Evolutionary conservation across 495 filamentous ascomycete species (phyloP).

Genomic region (Aspergillus indologenus): DNA sequence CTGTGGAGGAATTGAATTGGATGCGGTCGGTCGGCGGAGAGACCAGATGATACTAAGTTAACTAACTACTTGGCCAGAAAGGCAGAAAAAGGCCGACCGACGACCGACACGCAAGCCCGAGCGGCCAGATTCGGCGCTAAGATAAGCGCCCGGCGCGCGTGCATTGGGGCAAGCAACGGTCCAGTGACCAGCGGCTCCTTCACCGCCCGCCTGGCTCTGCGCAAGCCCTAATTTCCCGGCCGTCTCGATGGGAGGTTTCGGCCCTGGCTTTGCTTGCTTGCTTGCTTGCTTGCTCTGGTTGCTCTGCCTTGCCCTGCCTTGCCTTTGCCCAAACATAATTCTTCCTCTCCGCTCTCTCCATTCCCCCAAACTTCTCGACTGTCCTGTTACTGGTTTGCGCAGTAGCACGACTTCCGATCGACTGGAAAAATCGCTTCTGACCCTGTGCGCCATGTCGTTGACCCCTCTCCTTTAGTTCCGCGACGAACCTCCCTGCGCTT

Average conservation of each 20-base stretch:
- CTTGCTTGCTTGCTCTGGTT: conserved; percentile 4
- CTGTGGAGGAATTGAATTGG: background rate
- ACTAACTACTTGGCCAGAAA: background rate
- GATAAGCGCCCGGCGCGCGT: conserved; percentile 23
- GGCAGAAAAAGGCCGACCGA: conserved; percentile 2
- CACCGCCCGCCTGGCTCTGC: conserved; percentile 14
- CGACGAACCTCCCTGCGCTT: conserved; percentile 16
- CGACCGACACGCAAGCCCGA: too few species aligned
- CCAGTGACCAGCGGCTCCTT: conserved; percentile 32
- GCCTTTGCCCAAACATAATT: conserved; percentile 16
- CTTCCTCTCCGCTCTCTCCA: too few species aligned
- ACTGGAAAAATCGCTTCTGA: conserved; percentile 10
- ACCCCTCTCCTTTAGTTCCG: conserved; percentile 12
- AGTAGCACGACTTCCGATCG: conserved; percentile 4
- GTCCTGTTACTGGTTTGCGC: conserved; percentile 3
- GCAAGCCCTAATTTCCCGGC: conserved; percentile 38
- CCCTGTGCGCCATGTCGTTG: conserved; percentile 13
- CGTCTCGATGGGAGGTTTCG: conserved; percentile 18
- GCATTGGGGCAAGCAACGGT: conserved; percentile 28
- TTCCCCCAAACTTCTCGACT: too few species aligned
- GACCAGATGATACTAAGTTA: too few species aligned
- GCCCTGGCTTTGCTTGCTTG: conserved; percentile 23
- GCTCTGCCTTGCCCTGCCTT: conserved; percentile 1
- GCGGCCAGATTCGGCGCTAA: conserved; percentile 15
- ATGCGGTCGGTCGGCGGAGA: background rate